Evolutionary conservation across 768 basidiomycete genomes (phyloP).

Genomic region (Rhizopogon rudus): DNA sequence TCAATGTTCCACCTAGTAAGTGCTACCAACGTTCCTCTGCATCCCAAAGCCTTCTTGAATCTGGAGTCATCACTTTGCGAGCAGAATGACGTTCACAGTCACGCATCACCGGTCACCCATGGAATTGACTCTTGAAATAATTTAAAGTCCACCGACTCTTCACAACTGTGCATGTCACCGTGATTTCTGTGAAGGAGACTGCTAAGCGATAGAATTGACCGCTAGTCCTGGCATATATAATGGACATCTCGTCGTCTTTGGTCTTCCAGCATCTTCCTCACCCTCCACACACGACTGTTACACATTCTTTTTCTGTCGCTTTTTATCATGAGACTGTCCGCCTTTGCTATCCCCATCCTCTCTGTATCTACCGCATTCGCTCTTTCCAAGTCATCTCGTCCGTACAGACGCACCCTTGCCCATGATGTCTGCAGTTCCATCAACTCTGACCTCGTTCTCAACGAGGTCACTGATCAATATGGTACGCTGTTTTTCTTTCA

Average conservation of each 20-base stretch:
- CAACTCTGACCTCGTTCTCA: constrained; percentile 11
- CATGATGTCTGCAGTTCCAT: constrained; percentile 15
- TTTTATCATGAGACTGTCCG: constrained; percentile 13
- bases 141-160: no score
- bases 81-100: no score
- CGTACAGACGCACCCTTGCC: neutral
- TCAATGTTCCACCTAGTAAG: no score
- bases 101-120: no score
- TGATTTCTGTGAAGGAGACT: neutral
- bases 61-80: no score
- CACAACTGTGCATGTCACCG: neutral
- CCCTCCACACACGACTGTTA: neutral
- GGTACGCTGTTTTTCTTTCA: constrained; percentile 2
- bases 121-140: no score
- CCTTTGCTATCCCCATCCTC: constrained; percentile 15
- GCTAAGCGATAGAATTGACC: neutral
- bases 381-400: constrained; percentile 3
- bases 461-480: constrained; percentile 6
- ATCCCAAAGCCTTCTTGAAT: no score
- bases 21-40: no score
- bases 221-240: neutral
- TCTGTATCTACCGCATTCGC: constrained; percentile 12
- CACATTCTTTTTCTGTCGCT: constrained; percentile 3
- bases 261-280: neutral
- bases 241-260: neutral